A percentile compares a stretch with the other conserved stretches of the same genome.
Evolutionary conservation across 1,284 basidiomycete species (phyloP).

Genomic region (Cryptococcus floricola): DNA sequence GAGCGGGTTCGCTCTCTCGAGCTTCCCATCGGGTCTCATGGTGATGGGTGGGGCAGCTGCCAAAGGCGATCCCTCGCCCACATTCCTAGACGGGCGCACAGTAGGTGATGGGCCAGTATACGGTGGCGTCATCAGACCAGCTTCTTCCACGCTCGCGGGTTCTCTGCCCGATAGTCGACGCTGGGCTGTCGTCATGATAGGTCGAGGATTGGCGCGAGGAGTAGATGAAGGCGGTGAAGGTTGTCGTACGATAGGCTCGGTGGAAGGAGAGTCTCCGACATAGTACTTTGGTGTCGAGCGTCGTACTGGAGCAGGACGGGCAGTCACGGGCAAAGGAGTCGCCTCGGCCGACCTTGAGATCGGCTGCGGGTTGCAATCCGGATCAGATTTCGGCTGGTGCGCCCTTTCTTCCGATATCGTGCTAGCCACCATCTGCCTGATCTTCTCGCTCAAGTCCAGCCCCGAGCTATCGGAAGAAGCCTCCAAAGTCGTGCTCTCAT

Average conservation of each 20-base stretch:
- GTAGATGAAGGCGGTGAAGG: neutral
- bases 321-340: too few species aligned
- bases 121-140: constrained; percentile 34
- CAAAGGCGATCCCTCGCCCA: constrained; percentile 40
- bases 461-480: constrained; percentile 37
- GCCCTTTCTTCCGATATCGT: constrained; percentile 15
- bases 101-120: constrained; percentile 11
- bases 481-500: constrained; percentile 32
- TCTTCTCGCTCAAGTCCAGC: constrained; percentile 17
- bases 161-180: constrained; percentile 16
- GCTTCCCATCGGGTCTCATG: constrained; percentile 22
- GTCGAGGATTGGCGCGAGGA: constrained; percentile 22
- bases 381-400: constrained; percentile 26
- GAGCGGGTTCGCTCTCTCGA: constrained; percentile 35
- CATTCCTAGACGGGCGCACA: constrained; percentile 6
- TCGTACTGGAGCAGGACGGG: constrained; percentile 12
- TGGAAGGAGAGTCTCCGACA: constrained; percentile 29
- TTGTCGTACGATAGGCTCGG: neutral
- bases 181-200: constrained; percentile 23
- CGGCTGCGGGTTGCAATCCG: constrained; percentile 30
- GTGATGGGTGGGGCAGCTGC: constrained; percentile 45
- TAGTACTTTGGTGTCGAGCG: constrained; percentile 45
- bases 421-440: constrained; percentile 24
- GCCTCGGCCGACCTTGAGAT: constrained; percentile 8
- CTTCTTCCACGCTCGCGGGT: constrained; percentile 33